A percentile compares a stretch with the other conserved stretches of the same genome.
Conservation (phyloP, 2,329 filamentous ascomycete species). For the Berkeleyomyces rouxiae region DNA sequence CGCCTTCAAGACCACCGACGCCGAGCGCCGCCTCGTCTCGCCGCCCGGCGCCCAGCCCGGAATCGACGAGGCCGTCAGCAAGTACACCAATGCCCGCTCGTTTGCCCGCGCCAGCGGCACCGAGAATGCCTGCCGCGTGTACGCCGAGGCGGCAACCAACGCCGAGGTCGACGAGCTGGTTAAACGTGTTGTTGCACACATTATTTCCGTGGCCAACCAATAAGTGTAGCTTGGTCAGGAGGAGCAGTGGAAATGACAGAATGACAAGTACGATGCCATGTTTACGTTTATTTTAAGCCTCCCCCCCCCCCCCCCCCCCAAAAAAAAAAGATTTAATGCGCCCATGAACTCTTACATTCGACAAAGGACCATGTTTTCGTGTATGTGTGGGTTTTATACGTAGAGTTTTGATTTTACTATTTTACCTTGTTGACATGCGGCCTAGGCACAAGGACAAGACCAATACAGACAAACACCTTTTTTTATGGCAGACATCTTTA, state of each 20-base stretch:
- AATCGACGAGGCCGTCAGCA: constrained; percentile 76
- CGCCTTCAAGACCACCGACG: constrained; percentile 79
- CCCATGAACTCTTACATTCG: no score
- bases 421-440: no score
- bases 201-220: constrained; percentile 22
- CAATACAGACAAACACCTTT: not conserved
- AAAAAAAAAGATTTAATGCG: no score
- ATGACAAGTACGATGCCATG: not conserved
- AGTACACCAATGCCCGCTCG: constrained; percentile 75
- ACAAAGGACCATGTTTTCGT: not conserved
- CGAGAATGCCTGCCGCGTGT: constrained; percentile 89
- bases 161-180: constrained; percentile 85
- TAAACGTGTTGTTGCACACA: constrained; percentile 60
- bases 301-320: no score
- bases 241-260: constrained; percentile 1
- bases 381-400: no score
- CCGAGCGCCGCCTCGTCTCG: constrained; percentile 70
- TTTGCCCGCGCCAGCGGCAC: constrained; percentile 91
- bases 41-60: constrained; percentile 66
- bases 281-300: not conserved
- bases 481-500: not conserved
- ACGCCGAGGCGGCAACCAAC: constrained; percentile 80
- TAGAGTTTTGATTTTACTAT: no score
- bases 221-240: constrained; percentile 31
- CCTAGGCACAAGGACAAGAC: not conserved